These are phyloP conservation scores for Hypoxylon sp. DNA, from an alignment of 2,329 filamentous ascomycete genomes.

Conservation along the genomic window DNA sequence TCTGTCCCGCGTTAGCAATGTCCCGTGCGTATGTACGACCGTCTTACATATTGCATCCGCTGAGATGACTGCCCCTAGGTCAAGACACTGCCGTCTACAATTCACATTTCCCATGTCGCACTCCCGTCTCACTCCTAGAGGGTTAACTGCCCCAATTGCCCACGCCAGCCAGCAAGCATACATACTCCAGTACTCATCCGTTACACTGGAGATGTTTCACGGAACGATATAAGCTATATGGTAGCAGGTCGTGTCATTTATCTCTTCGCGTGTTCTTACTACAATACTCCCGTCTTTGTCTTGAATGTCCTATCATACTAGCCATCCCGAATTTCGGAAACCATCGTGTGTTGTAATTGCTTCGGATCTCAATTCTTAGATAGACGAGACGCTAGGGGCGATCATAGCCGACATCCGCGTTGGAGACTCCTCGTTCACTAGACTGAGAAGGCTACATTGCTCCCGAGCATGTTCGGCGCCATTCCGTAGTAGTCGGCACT, in stretches of 20 bases:
- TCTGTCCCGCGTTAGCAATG: slow-evolving; percentile 25
- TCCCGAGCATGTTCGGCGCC: slow-evolving; percentile 30
- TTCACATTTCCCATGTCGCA: slow-evolving; percentile 38
- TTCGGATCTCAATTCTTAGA: slow-evolving; percentile 14
- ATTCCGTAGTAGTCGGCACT: slow-evolving; percentile 35
- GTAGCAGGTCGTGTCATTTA: slow-evolving; percentile 41
- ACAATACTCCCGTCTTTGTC: slow-evolving; percentile 21
- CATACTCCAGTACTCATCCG: slow-evolving; percentile 27
- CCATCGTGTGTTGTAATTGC: slow-evolving; percentile 36
- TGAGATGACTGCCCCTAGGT: slow-evolving; percentile 25
- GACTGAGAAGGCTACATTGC: slow-evolving; percentile 12
- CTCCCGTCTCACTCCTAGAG: slow-evolving; percentile 36
- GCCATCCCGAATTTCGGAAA: slow-evolving; percentile 29
- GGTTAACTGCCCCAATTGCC: slow-evolving; percentile 38
- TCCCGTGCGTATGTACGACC: slow-evolving; percentile 34
- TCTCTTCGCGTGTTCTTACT: slow-evolving; percentile 28
- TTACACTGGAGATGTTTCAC: slow-evolving; percentile 45
- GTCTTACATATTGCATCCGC: slow-evolving; percentile 35
- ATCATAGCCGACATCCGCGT: slow-evolving; percentile 22
- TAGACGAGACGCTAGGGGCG: slow-evolving; percentile 18
- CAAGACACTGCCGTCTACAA: slow-evolving; percentile 38
- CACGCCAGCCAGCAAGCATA: slow-evolving; percentile 39
- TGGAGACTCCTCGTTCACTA: slow-evolving; percentile 8
- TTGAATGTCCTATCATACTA: slow-evolving; percentile 30
- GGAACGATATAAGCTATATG: slow-evolving; percentile 45